Base-by-base conservation (phyloP, 345 rosid genomes). In the Eucalyptus fibrosa region DNA sequence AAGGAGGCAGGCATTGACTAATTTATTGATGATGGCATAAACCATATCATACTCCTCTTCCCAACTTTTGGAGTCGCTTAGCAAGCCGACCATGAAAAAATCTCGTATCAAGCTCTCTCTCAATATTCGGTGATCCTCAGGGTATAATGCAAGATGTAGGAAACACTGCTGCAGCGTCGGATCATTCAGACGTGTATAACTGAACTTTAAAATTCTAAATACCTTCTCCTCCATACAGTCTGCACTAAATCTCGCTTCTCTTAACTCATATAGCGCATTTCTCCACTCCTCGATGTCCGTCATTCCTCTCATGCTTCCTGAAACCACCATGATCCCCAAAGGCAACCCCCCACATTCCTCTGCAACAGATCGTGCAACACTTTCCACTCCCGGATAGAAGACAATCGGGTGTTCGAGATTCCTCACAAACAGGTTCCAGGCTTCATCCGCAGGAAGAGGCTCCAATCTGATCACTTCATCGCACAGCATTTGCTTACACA, bases 321-420 rank as follows among this genome's bases (percentile, higher is more conserved):
- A 92, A 65, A 89, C 30, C 2, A 88, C 81, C 26, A 83, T 32
- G 40, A 91, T 53, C 23, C 87, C 90, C 11, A 89, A 87, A 3
- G 93, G 92, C 72, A 91, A 90, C 16, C 91, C 87, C 12, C 80
- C 90, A 80, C 91, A 90, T 85, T 90, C 59, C 13, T 86, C 47
- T 3, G 77, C 89, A 26, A 91, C 23, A 40, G 34, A 30, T 13
- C 53, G 50, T 26, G 88, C 81, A 5, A 69, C 59, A 12, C 51
- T 87, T 34, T 59, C 51, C 45, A 89, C 44, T 37, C 28, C 44
- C 12, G 89, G 88, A 87, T 11, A 11, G 86, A 56, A 24, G 4
- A 17, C 45, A 82, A 55, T 30, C 7, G 87, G 15, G 44, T 28
- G 47, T 16, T 67, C 80, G 7, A 81, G 81, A 50, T 82, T 87